Base-by-base conservation (phyloP, 2,329 filamentous ascomycete genomes). In the Pestalotiopsis sp. region DNA sequence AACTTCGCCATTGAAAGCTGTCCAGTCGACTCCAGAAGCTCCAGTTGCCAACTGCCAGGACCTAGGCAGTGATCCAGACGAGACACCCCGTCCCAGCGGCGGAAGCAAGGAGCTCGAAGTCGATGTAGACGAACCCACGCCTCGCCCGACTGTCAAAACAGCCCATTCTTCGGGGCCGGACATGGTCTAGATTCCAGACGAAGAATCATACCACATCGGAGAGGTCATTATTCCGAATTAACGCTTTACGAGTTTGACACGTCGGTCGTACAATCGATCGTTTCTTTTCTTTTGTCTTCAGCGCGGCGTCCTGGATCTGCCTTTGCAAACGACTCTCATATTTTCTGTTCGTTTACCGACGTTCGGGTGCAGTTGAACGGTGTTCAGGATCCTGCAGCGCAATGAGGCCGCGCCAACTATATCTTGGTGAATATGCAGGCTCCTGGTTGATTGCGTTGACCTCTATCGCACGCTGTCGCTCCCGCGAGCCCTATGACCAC, bases 11-110 rank as follows among this genome's bases (percentile, higher is more conserved):
- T 66, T 69, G 66, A 72, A 68, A 69, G 62, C 64, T 62, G 65
- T 49, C 2, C 77, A 74, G 31, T 78, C 76, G 17, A 76, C 79
- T 3, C 79, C 78, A 5, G 74, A 78, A 41, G 70, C 71, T n/a
- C 75, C 74, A 45, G 68, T 73, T 7, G 67, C 66, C 40, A 71
- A 72, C 64, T 69, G 66, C 38, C 71, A 72, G 56, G 72, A 68
- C 13, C 59, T 52, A 11, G 68, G 67, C 14, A 68, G 69, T 14
- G 74, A 76, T 58, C 73, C 80, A 52, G 83, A 86, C 45, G 82
- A 81, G 60, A 86, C 84, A 31, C 85, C 85, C 25, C 82, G 82
- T 63, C 82, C 83, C 45, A 38, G 71, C 61, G 49, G 65, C 4
- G 68, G 72, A 20, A 68, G 70, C 20, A 65, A 70, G 38, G 69